Conservation (phyloP, 192 early-diverging fungal species). For the Coemansia pectinata region DNA sequence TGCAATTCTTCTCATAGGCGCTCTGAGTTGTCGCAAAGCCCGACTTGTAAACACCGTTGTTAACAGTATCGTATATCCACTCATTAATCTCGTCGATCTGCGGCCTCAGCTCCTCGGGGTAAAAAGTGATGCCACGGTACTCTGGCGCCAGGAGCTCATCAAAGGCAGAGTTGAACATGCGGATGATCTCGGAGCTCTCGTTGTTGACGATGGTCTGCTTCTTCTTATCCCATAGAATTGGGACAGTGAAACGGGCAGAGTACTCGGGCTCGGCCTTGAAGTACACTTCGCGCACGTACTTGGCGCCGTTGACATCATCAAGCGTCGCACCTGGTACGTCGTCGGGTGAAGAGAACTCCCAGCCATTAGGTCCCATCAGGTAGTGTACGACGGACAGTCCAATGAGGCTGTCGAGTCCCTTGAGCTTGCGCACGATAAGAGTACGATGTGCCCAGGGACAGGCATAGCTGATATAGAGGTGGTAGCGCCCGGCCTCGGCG, state of each 20-base stretch:
- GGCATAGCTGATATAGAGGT: conserved; percentile 70
- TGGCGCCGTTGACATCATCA: conserved; percentile 72
- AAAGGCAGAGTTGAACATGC: conserved; percentile 90
- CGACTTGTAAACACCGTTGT: conserved; percentile 95
- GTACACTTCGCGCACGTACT: conserved; percentile 86
- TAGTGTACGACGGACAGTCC: conserved; percentile 85
- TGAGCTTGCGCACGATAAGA: conserved; percentile 82
- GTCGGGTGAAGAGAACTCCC: conserved; percentile 73
- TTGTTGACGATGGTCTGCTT: conserved; percentile 92
- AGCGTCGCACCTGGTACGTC: conserved; percentile 76
- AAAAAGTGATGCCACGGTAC: conserved; percentile 71
- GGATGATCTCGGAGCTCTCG: conserved; percentile 94
- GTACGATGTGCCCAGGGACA: conserved; percentile 88
- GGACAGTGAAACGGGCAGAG: conserved; percentile 79
- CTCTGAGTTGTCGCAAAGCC: conserved; percentile 90
- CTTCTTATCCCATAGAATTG: conserved; percentile 97
- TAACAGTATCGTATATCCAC: conserved; percentile 93
- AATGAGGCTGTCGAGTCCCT: conserved; percentile 85
- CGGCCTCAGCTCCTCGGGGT: conserved; percentile 71
- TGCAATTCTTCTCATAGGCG: conserved; percentile 78
- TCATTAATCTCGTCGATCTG: conserved; percentile 87
- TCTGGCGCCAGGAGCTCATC: conserved; percentile 67
- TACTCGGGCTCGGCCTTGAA: conserved; percentile 87
- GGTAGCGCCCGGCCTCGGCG: conserved; percentile 80
- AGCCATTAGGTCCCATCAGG: conserved; percentile 75